Base-by-base conservation (phyloP, 2,329 filamentous ascomycete genomes). In the Colletotrichum endophyticum region DNA sequence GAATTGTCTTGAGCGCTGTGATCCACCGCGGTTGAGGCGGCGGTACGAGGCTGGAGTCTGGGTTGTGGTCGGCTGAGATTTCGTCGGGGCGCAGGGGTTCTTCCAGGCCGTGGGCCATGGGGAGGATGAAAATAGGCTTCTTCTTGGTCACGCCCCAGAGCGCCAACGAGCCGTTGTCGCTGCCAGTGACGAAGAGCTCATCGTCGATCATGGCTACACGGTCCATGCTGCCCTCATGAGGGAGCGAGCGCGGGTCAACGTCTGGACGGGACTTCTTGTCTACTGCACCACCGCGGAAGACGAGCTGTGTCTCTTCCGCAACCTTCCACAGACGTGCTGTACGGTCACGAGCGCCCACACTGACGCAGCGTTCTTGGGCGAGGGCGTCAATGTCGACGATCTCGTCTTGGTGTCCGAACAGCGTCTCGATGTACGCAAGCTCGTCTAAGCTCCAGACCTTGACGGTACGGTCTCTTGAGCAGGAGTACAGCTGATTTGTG, bases 321-420 rank as follows among this genome's bases (percentile, higher is more conserved):
- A 99, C 96, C 85, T 98, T 98, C 97, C 97, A 99, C 80, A 98
- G 87, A 75, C 97, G 91, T 53, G 96, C 97, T 3, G 96, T 98
- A 73, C 96, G 93, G 84, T 99, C 97, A 79, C 97, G 91, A 8
- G 95, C 94, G 72, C 97, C 97, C 22, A 98, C 97, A 77, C 94
- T 97, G 76, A 99, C 90, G 83, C 97, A 98, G 66, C 95, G 93
- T 84, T 99, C 97, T 80, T 96, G 93, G 3, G 94, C 93, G 78
- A 98, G 90, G 27, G 95, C 94, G 78, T 95, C 94, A 71, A 99
- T 92, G 81, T 96, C 95, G 49, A 96, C 90, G 7, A 99, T 94
- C 78, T 95, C 91, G 83, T 99, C 96, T 83, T 98, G 96, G 86
- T 99, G 97, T 61, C 97, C 97, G 82, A 98, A 99, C 0, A 99